Evolutionary conservation across 495 filamentous ascomycete species (phyloP).

Genomic region (Penicillium coffeae): DNA sequence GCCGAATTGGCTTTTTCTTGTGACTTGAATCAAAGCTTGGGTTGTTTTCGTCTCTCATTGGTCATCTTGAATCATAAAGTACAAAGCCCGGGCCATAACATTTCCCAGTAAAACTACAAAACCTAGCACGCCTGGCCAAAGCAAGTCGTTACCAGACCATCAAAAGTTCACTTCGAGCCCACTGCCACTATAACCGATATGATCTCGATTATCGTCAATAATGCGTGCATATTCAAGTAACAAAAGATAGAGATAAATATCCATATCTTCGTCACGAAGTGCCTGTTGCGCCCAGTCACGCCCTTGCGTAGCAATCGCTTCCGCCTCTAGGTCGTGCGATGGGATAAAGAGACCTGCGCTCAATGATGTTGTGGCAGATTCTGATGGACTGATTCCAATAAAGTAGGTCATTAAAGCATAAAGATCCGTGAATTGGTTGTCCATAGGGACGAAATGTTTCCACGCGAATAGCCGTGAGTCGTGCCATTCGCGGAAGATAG

Average conservation of each 20-base stretch:
- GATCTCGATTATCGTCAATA: slow-evolving; percentile 60
- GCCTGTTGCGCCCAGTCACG: slow-evolving; percentile 66
- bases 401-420: slow-evolving; percentile 80
- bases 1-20: too few relatives aligned
- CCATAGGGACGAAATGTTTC: slow-evolving; percentile 82
- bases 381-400: slow-evolving; percentile 45
- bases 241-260: slow-evolving; percentile 64
- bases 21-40: too few relatives aligned
- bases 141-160: too few relatives aligned
- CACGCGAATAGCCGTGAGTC: slow-evolving; percentile 65
- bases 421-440: slow-evolving; percentile 71
- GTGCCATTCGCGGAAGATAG: slow-evolving; percentile 74
- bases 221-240: slow-evolving; percentile 70
- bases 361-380: slow-evolving; percentile 5
- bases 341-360: slow-evolving; percentile 10
- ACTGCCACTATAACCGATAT: slow-evolving; percentile 60
- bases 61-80: too few relatives aligned
- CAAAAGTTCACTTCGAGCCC: too few relatives aligned
- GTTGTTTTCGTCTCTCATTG: too few relatives aligned
- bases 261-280: slow-evolving; percentile 67
- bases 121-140: too few relatives aligned
- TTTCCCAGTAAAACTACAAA: too few relatives aligned
- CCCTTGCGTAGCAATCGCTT: slow-evolving; percentile 58
- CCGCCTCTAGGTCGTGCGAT: slow-evolving; percentile 55
- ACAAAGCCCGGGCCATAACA: too few relatives aligned